Base-by-base conservation (phyloP, 2,329 filamentous ascomycete genomes). In the Pseudogymnoascus sp. region DNA sequence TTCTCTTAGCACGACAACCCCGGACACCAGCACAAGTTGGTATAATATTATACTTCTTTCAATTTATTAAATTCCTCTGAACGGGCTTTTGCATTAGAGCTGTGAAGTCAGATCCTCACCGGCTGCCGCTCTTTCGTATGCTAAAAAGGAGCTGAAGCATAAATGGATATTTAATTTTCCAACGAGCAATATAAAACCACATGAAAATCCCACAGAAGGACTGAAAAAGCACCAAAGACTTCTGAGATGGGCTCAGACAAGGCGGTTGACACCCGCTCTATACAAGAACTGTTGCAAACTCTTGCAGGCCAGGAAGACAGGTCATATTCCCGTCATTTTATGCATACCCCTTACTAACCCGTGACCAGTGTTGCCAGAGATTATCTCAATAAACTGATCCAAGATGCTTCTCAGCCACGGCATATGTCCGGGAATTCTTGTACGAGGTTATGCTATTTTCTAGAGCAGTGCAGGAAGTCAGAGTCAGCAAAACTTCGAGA, bases 381-480 rank as follows among this genome's bases (percentile, higher is more conserved):
- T 56, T 63, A 65, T 25, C 56, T 73, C 7, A 62, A 67, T 6
- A 60, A 63, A 5, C 65, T 71, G 18, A 62, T 74, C 3, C 63
- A 66, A 4, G 65, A 70, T 53, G 71, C 72, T 56, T 66, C 68
- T 50, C 80, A 82, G 69, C 82, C 83, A 11, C 81, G 80, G 61
- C 79, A 81, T 62, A 76, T 78, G 25, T 85, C 82, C 4, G 82
- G 82, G 11, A 80, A 84, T 68, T 79, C 82, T 12, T 86, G 81
- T 64, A 77, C 82, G 66, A 84, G 82, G 70, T 78, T 87, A 18
- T 86, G 83, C 66, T 82, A 84, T 33, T 86, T 87, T 66, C 78
- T 87, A 64, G 83, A 86, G 69, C 80, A 83, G 65, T 82, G 82
- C 61, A 79, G 78, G 66, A 82, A 79, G 67, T 84, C 84, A 2